phyloP scores from a whole-genome alignment of 495 filamentous ascomycete species.

The Hypomontagnella submonticulosa region DNA sequence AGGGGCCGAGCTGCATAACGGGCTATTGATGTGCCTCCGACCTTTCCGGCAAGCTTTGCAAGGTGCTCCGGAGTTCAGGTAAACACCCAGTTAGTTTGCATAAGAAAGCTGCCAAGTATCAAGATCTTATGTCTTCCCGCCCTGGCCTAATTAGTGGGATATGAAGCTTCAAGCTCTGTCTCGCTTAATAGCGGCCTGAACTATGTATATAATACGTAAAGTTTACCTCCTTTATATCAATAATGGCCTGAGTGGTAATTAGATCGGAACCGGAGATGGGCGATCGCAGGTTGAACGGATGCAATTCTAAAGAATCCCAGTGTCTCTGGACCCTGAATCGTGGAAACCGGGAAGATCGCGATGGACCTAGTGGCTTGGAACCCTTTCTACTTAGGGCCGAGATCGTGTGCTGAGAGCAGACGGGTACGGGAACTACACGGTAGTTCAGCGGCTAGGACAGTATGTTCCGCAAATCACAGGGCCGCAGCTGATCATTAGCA shows the following conservation, averaged over 20 bases:
- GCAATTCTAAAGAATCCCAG: slow-evolving; percentile 12
- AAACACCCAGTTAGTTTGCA: too few relatives aligned
- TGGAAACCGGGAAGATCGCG: neutral
- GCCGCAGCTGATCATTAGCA: neutral
- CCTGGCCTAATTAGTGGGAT: too few relatives aligned
- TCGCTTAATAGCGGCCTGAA: neutral
- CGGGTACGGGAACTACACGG: slow-evolving; percentile 11
- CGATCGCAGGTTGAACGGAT: slow-evolving; percentile 25
- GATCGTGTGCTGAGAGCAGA: slow-evolving; percentile 1
- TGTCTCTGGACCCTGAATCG: slow-evolving; percentile 2
- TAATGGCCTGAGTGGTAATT: slow-evolving; percentile 1
- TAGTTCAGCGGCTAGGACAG: slow-evolving; percentile 15
- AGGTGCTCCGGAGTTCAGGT: too few relatives aligned
- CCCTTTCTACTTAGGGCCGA: slow-evolving; percentile 13
- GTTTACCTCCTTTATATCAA: neutral
- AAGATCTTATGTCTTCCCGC: too few relatives aligned
- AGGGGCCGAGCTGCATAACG: neutral
- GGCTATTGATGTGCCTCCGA: neutral
- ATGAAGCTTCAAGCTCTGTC: neutral
- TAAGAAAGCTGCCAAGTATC: too few relatives aligned
- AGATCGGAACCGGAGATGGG: slow-evolving; percentile 25
- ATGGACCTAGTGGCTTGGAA: slow-evolving; percentile 4
- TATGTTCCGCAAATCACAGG: neutral
- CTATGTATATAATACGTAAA: neutral
- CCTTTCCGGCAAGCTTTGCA: too few relatives aligned